These are phyloP conservation scores for Cucurbita maxima DNA, from an alignment of 306 rosid genomes.

Conservation along the genomic window DNA sequence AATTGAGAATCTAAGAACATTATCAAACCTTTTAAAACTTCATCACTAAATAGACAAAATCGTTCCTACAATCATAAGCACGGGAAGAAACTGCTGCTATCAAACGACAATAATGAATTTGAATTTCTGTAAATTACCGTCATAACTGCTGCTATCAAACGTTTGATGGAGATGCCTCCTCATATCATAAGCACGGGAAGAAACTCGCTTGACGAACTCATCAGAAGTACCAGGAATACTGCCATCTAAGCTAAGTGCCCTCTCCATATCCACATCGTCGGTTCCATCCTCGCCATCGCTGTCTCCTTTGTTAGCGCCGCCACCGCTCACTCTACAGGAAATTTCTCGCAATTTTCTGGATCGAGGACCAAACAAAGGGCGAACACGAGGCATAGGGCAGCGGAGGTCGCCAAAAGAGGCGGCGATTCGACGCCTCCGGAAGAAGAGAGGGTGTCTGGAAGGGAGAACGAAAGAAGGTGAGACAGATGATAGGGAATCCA, in stretches of 20 bases:
- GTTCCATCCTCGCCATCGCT: conserved; percentile 12
- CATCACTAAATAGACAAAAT: neutral
- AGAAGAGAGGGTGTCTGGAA: conserved; percentile 29
- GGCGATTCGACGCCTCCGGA: conserved; percentile 16
- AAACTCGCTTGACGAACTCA: conserved; percentile 70
- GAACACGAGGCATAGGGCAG: conserved; percentile 10
- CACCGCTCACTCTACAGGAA: conserved; percentile 24
- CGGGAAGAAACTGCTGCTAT: too few relatives aligned
- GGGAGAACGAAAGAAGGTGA: conserved; percentile 57
- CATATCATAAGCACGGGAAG: conserved; percentile 94
- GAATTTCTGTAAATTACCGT: conserved; percentile 27
- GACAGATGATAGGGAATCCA: conserved; percentile 83
- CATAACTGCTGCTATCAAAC: conserved; percentile 78
- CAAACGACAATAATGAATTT: neutral
- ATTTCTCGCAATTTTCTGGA: conserved; percentile 1
- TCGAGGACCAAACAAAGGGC: conserved; percentile 8
- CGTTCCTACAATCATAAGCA: conserved; percentile 37
- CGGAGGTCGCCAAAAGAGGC: conserved; percentile 11
- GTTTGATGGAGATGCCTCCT: conserved; percentile 75
- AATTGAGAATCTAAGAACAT: neutral
- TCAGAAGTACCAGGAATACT: conserved; percentile 58
- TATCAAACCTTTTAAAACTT: neutral
- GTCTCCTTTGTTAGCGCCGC: neutral
- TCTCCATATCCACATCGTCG: conserved; percentile 53
- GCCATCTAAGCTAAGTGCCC: conserved; percentile 73